Evolutionary conservation across 139 green algal genomes (phyloP), one percentile per base, ranked within the genome.

Genomic region (Limnomonas spitsbergensis): DNA sequence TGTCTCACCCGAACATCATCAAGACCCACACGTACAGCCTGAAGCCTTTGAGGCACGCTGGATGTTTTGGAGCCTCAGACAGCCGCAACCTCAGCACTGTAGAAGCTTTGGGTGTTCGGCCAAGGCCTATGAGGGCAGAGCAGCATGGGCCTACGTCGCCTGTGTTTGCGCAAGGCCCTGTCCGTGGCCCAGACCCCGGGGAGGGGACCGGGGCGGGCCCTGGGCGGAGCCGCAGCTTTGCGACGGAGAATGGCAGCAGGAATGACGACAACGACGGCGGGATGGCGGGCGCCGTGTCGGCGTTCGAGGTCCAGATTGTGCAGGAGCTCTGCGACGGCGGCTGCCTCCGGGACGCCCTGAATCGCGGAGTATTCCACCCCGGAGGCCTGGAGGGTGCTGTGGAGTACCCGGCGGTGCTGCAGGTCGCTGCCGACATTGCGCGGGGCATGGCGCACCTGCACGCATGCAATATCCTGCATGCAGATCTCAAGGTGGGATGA

Each of bases 361-460:
- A 85, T n/a, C 26, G 42, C 24, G 83, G 80, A 0, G 80, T 76
- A 0, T 88, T 85, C 75, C 27, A 73, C 6, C 56, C 67, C 38
- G 14, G 37, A 3, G n/a, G n/a, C n/a, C 7, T 9, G 9, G 42
- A 9, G 42, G 31, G 32, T 2, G 71, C 2, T 24, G 27, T 85
- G 2, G 78, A 84, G 52, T 70, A 78, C 36, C 31, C 29, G 9
- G 85, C 81, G 1, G 80, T 89, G 69, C 82, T 89, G 52, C 80
- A 87, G 56, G 90, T 81, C 1, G 83, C 82, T 2, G 27, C 80
- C 3, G 85, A 92, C 38, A 69, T 90, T 1, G 85, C 83, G 4
- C 82, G 79, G 39, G 88, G 79, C 24, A 84, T 92, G 84, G 38
- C 81, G 38, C 85, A 88, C 78, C 79, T 92, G 66, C 88, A 92